These are phyloP conservation scores for Mycosphaerella sp. DNA, from an alignment of 2,329 filamentous ascomycete genomes.

Conservation along the genomic window DNA sequence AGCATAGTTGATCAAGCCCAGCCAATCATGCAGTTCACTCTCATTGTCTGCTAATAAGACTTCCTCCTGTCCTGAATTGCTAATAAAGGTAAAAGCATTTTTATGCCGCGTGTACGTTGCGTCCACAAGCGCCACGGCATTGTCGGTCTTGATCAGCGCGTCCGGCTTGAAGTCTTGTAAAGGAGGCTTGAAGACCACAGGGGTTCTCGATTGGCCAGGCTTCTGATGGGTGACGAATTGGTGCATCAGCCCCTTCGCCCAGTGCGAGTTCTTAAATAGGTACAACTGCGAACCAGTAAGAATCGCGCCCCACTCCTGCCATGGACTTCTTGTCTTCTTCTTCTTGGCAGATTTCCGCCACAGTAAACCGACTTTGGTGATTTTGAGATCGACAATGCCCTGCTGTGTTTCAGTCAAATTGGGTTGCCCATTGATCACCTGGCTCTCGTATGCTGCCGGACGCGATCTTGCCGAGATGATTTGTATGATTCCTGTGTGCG, in stretches of 20 bases:
- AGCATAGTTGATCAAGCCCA: constrained; percentile 92
- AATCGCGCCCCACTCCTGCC: constrained; percentile 98
- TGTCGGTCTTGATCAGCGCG: constrained; percentile 84
- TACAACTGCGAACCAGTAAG: constrained; percentile 96
- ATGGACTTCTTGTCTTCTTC: constrained; percentile 88
- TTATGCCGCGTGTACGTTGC: constrained; percentile 90
- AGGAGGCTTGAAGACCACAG: constrained; percentile 85
- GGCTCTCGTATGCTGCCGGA: constrained; percentile 90
- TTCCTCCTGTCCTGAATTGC: constrained; percentile 81
- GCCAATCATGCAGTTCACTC: constrained; percentile 90
- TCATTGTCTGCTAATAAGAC: constrained; percentile 87
- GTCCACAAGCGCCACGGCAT: constrained; percentile 83
- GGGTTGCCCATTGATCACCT: constrained; percentile 36
- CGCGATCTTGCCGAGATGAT: constrained; percentile 91
- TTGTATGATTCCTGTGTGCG: constrained; percentile 84
- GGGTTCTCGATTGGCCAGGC: constrained; percentile 65
- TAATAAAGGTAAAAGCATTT: constrained; percentile 85
- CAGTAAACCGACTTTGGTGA: constrained; percentile 88
- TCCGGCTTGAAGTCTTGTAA: constrained; percentile 91
- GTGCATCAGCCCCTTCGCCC: constrained; percentile 85
- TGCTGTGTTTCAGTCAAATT: constrained; percentile 74
- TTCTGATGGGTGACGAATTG: constrained; percentile 72
- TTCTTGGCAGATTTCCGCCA: constrained; percentile 96
- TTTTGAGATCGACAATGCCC: constrained; percentile 93
- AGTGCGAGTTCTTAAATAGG: constrained; percentile 87